These are phyloP conservation scores for Suillus subalutaceus DNA, from an alignment of 768 basidiomycete species.

Conservation along the genomic window DNA sequence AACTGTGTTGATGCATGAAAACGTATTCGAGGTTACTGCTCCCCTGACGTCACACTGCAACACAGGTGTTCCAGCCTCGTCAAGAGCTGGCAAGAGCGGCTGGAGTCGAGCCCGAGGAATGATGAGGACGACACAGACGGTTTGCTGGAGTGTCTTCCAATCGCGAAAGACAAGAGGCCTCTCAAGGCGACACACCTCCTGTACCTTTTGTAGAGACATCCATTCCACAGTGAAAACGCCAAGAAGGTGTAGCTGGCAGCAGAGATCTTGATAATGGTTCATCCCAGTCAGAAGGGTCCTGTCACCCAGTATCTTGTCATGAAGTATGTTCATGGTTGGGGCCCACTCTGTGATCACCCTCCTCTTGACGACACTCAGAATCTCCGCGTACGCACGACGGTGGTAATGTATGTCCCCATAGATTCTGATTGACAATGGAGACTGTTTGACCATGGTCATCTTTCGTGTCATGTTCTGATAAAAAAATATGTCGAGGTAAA, in stretches of 20 bases:
- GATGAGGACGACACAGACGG: slow-evolving; percentile 35
- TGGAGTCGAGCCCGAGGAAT: slow-evolving; percentile 33
- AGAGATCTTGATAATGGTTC: slow-evolving; percentile 51
- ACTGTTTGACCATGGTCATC: not conserved
- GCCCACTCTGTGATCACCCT: slow-evolving; percentile 22
- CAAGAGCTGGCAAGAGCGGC: slow-evolving; percentile 25
- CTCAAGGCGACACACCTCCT: slow-evolving; percentile 11
- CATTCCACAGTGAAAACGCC: slow-evolving; percentile 37
- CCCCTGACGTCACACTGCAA: slow-evolving; percentile 28
- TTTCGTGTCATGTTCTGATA: not conserved
- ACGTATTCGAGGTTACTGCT: slow-evolving; percentile 14
- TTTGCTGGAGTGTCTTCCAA: slow-evolving; percentile 32
- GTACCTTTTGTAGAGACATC: slow-evolving; percentile 20
- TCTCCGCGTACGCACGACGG: not conserved
- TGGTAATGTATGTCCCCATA: not conserved
- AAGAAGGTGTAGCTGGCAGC: slow-evolving; percentile 43
- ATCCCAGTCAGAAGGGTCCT: slow-evolving; percentile 25
- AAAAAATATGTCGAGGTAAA: not conserved
- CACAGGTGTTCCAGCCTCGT: slow-evolving; percentile 18
- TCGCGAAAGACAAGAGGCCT: slow-evolving; percentile 29
- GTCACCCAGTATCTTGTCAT: slow-evolving; percentile 19
- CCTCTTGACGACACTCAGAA: not conserved
- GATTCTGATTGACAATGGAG: not conserved
- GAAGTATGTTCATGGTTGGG: slow-evolving; percentile 39
- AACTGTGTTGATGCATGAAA: slow-evolving; percentile 25